These are phyloP conservation scores for Geranium brycei DNA, from an alignment of 345 rosid genomes.

Conservation along the genomic window DNA sequence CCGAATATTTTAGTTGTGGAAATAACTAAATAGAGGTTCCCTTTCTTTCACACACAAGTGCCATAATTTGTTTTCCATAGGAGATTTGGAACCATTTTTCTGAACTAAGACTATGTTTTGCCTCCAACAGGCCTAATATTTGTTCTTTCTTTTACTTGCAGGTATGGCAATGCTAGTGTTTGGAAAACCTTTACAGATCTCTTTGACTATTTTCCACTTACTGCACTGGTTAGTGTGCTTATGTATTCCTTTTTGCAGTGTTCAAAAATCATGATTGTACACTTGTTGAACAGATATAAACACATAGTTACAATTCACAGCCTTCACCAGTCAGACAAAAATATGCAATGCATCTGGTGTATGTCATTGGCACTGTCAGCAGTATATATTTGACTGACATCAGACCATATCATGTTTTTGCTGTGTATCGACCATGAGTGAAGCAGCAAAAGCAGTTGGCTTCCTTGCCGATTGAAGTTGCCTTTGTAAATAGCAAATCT, in stretches of 20 bases:
- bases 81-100: neutral
- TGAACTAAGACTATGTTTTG: no score
- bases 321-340: no score
- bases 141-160: conserved; percentile 18
- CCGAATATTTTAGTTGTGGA: no score
- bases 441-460: neutral
- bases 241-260: no score
- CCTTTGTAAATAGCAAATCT: neutral
- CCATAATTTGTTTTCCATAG: neutral
- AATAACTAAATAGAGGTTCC: no score
- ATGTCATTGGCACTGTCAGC: neutral
- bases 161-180: conserved; percentile 91
- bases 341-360: neutral
- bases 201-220: conserved; percentile 88
- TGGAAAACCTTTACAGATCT: conserved; percentile 91
- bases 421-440: neutral
- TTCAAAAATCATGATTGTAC: neutral
- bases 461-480: neutral
- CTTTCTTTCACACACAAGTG: no score
- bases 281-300: neutral
- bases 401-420: no score
- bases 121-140: no score
- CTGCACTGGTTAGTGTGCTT: conserved; percentile 71
- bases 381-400: no score
- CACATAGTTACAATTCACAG: no score